These are phyloP conservation scores for Penicillium frequentans DNA, from an alignment of 2,329 filamentous ascomycete species.

Conservation along the genomic window DNA sequence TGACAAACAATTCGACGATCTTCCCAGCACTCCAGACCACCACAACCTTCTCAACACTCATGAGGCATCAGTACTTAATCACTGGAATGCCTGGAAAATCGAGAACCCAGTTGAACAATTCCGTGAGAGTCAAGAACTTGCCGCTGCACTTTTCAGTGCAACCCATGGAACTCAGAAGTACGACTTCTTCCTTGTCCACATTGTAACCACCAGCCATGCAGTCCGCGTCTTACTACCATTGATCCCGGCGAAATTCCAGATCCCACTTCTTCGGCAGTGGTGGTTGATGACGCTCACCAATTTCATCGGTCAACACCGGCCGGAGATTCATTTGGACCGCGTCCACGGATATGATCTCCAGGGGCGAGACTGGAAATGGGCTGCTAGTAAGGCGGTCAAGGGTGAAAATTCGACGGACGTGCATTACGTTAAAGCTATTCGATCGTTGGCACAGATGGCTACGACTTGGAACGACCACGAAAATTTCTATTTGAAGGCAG, in stretches of 20 bases:
- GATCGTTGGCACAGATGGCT: conserved; percentile 49
- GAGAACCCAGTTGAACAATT: conserved; percentile 72
- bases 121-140: conserved; percentile 63
- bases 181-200: conserved; percentile 80
- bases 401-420: conserved; percentile 69
- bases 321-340: conserved; percentile 66
- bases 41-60: conserved; percentile 70
- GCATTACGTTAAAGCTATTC: conserved; percentile 81
- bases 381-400: conserved; percentile 68
- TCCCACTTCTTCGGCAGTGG: conserved; percentile 78
- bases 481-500: conserved; percentile 50
- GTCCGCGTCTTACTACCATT: conserved; percentile 80
- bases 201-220: conserved; percentile 84
- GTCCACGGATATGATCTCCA: conserved; percentile 62
- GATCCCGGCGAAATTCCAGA: conserved; percentile 70
- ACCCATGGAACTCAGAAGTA: conserved; percentile 52
- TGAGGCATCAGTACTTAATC: conserved; percentile 71
- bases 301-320: conserved; percentile 74
- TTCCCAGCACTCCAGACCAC: conserved; percentile 60
- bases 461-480: conserved; percentile 47
- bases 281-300: conserved; percentile 79
- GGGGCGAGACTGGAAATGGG: conserved; percentile 73
- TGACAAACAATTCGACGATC: conserved; percentile 68
- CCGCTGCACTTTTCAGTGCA: conserved; percentile 46
- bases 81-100: conserved; percentile 88